These are phyloP conservation scores for Dioscorea zingiberensis DNA, from an alignment of 106 monocot species.

Conservation along the genomic window DNA sequence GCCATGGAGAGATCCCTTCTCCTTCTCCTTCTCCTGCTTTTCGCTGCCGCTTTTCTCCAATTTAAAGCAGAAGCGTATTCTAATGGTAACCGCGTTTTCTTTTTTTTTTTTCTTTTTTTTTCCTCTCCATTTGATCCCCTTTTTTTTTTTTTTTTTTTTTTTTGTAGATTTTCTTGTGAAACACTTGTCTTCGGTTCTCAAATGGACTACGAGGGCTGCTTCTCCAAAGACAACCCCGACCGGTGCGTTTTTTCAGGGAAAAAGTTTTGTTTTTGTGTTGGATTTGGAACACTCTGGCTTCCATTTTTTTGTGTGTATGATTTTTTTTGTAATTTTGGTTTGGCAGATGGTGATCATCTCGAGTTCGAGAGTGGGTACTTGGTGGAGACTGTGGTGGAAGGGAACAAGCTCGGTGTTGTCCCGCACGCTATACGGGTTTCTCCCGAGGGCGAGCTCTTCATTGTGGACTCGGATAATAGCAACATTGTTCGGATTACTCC, in stretches of 20 bases:
- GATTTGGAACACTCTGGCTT: conserved; percentile 1
- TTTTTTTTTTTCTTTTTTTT: background rate
- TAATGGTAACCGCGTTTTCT: conserved; percentile 11
- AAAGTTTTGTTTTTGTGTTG: background rate
- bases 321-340: conserved; percentile 4
- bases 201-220: conserved; percentile 48
- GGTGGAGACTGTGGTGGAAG: conserved; percentile 94
- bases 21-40: conserved; percentile 14
- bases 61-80: conserved; percentile 23
- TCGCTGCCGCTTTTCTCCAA: conserved; percentile 10
- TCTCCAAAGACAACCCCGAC: conserved; percentile 41
- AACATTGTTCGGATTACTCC: conserved; percentile 69
- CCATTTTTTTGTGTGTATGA: conserved; percentile 3
- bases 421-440: conserved; percentile 87
- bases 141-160: background rate
- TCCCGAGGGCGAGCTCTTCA: conserved; percentile 78
- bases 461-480: conserved; percentile 71
- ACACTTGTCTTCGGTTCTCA: conserved; percentile 66
- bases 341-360: conserved; percentile 65
- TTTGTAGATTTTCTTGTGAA: conserved; percentile 42
- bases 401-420: conserved; percentile 81
- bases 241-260: conserved; percentile 27
- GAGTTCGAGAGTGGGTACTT: conserved; percentile 86
- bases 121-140: background rate
- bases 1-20: conserved; percentile 19